Percentiles rank a stretch among this genome's conserved stretches.
These are phyloP conservation scores for Lotmaria passim DNA, from an alignment of 208 protist species.

Conservation along the genomic window DNA sequence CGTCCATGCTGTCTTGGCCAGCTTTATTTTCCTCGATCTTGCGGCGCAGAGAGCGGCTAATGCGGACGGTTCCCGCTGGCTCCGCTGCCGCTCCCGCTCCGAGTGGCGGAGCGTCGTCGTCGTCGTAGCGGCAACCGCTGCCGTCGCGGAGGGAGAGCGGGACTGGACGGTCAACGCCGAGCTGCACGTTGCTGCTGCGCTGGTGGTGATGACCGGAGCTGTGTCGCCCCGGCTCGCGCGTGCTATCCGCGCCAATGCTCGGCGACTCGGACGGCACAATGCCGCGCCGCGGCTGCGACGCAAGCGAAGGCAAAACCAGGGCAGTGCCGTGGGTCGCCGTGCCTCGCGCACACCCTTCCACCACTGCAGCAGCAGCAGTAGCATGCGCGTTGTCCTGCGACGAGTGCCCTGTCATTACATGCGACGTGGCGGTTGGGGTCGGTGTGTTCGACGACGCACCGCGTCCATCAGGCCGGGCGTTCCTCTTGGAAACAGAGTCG, in stretches of 20 bases:
- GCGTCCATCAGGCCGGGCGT: conserved; percentile 4
- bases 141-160: conserved; percentile 26
- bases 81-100: background rate
- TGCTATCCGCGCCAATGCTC: background rate
- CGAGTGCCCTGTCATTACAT: background rate
- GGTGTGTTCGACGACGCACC: background rate
- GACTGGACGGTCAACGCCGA: conserved; percentile 19
- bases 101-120: background rate
- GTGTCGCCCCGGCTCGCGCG: background rate
- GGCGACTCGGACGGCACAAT: background rate
- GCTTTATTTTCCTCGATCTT: conserved; percentile 47
- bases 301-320: background rate
- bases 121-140: background rate
- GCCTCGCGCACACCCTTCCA: no score
- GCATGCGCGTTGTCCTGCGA: no score
- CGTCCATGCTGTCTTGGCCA: background rate
- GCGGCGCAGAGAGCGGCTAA: conserved; percentile 36
- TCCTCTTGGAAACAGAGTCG: conserved; percentile 7
- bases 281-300: background rate
- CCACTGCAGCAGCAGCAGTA: no score
- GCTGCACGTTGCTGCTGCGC: background rate
- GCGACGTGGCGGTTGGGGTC: background rate
- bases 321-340: background rate
- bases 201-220: background rate
- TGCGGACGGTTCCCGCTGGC: conserved; percentile 10